phyloP scores from a whole-genome alignment of 345 rosid species.

The Triadica sebifera region DNA sequence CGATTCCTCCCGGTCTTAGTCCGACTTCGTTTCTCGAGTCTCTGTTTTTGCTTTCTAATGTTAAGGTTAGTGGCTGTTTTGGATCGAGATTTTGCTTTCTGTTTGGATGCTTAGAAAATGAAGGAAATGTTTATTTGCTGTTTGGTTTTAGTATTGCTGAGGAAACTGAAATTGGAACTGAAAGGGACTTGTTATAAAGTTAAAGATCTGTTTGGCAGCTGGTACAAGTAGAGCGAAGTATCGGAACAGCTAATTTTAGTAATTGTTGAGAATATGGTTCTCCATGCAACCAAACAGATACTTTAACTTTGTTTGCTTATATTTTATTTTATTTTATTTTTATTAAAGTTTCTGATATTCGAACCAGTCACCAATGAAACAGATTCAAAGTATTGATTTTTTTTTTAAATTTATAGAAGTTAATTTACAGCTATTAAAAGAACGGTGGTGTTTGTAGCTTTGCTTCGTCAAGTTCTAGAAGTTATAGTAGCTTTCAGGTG shows the following conservation, averaged over 20 bases:
- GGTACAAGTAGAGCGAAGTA: slow-evolving; percentile 15
- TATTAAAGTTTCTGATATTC: not conserved
- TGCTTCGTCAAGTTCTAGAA: slow-evolving; percentile 12
- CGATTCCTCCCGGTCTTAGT: slow-evolving; percentile 82
- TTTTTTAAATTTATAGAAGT: not conserved
- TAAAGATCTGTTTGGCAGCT: slow-evolving; percentile 31
- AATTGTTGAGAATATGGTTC: not conserved
- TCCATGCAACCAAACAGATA: not conserved
- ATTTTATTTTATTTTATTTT: not conserved
- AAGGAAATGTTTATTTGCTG: not conserved
- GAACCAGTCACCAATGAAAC: slow-evolving; percentile 1
- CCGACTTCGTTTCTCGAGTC: slow-evolving; percentile 95
- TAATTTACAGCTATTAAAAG: slow-evolving; percentile 10
- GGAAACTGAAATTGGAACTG: slow-evolving; percentile 17
- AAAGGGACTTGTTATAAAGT: not conserved
- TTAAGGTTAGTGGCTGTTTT: slow-evolving; percentile 52
- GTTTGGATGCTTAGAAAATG: slow-evolving; percentile 10
- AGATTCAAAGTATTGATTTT: slow-evolving; percentile 10
- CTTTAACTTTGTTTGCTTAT: not conserved
- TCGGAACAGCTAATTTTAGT: slow-evolving; percentile 1
- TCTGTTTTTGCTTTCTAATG: slow-evolving; percentile 84
- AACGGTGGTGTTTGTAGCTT: slow-evolving; percentile 19
- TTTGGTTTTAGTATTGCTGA: slow-evolving; percentile 17
- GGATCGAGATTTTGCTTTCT: slow-evolving; percentile 8
- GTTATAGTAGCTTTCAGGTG: slow-evolving; percentile 16